phyloP scores from a whole-genome alignment of 352 stramenopile genomes.

The Pythium dissotocum region DNA sequence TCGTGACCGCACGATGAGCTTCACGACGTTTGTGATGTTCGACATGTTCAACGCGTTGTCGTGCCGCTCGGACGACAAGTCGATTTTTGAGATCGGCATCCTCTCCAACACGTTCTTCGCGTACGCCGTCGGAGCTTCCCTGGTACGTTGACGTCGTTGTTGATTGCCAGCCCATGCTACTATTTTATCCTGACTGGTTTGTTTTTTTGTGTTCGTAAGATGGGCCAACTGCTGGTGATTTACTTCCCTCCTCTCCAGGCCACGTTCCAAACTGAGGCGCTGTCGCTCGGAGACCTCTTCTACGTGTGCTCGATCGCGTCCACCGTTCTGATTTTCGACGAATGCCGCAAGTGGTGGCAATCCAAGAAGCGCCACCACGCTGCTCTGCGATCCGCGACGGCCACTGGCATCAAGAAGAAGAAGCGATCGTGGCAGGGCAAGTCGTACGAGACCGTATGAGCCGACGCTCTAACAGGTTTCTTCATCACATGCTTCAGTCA shows the following conservation, averaged over 20 bases:
- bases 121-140: slow-evolving; percentile 90
- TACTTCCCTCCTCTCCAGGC: slow-evolving; percentile 96
- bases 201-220: slow-evolving; percentile 22
- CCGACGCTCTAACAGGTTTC: too few species aligned
- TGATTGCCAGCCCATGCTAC: background rate
- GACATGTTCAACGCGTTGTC: slow-evolving; percentile 98
- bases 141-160: slow-evolving; percentile 39
- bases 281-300: slow-evolving; percentile 91
- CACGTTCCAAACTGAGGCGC: slow-evolving; percentile 96
- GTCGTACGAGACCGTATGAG: slow-evolving; percentile 63
- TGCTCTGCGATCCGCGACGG: slow-evolving; percentile 37
- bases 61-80: slow-evolving; percentile 94
- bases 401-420: slow-evolving; percentile 53
- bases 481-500: background rate
- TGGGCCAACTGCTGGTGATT: slow-evolving; percentile 95
- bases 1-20: slow-evolving; percentile 97
- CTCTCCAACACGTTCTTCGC: slow-evolving; percentile 94
- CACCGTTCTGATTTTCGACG: slow-evolving; percentile 93
- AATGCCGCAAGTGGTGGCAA: slow-evolving; percentile 90
- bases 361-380: slow-evolving; percentile 35
- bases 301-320: slow-evolving; percentile 93
- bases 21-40: slow-evolving; percentile 98
- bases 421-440: slow-evolving; percentile 73
- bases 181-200: slow-evolving; percentile 3
- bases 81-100: slow-evolving; percentile 91